phyloP scores from a whole-genome alignment of 148 eudicot genomes.

The Rhododendron henanense region DNA sequence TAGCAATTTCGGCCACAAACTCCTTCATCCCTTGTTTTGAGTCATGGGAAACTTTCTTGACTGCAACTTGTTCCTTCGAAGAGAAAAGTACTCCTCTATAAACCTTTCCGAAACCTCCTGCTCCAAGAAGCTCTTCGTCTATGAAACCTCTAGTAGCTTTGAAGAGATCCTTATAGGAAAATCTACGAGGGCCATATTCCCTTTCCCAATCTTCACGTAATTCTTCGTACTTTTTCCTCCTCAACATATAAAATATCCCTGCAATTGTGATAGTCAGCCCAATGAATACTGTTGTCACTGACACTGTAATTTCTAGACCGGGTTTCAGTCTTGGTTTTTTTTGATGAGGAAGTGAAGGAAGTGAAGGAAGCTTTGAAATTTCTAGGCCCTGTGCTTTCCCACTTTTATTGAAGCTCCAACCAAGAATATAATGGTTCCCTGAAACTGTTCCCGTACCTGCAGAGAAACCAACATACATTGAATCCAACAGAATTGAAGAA shows the following conservation, averaged over 20 bases:
- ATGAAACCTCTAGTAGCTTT: slow-evolving; percentile 37
- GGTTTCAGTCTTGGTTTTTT: too few species aligned
- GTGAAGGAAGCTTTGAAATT: slow-evolving; percentile 14
- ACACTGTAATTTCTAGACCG: neutral
- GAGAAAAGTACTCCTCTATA: slow-evolving; percentile 31
- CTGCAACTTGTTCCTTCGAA: slow-evolving; percentile 21
- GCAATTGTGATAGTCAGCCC: neutral
- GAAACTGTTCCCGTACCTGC: too few species aligned
- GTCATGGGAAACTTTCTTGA: slow-evolving; percentile 36
- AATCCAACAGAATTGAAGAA: too few species aligned
- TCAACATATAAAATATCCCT: neutral
- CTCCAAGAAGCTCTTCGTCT: slow-evolving; percentile 30
- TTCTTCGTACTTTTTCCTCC: neutral
- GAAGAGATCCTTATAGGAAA: slow-evolving; percentile 32
- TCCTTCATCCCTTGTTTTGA: slow-evolving; percentile 38
- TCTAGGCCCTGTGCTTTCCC: neutral
- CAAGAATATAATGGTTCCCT: slow-evolving; percentile 17
- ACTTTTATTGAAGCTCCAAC: slow-evolving; percentile 27
- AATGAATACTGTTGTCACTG: neutral
- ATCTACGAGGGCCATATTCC: slow-evolving; percentile 16
- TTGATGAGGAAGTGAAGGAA: neutral
- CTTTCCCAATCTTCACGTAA: slow-evolving; percentile 1
- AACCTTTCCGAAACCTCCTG: slow-evolving; percentile 44
- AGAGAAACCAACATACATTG: slow-evolving; percentile 31
- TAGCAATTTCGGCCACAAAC: slow-evolving; percentile 31